Evolutionary conservation across 2,329 filamentous ascomycete species (phyloP).

Genomic region (Onygenales sp.): DNA sequence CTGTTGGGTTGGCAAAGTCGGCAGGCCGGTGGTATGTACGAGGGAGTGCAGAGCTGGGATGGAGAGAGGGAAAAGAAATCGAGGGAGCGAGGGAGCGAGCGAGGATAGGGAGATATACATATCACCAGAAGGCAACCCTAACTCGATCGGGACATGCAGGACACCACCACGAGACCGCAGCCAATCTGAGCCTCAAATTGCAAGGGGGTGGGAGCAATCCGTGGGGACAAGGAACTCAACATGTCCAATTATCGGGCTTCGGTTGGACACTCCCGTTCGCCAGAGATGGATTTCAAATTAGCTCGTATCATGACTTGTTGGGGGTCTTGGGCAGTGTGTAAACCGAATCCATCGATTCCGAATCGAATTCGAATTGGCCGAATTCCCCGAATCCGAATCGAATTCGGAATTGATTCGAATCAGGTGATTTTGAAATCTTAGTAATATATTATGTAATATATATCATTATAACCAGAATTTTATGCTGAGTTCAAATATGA

Average conservation of each 20-base stretch:
- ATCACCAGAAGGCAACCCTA: background rate
- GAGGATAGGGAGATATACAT: constrained; percentile 4
- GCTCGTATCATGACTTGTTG: too few relatives aligned
- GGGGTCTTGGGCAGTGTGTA: too few relatives aligned
- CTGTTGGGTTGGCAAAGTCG: background rate
- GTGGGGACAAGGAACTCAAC: background rate
- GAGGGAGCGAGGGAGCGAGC: background rate
- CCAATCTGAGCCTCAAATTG: background rate
- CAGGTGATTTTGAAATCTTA: too few relatives aligned
- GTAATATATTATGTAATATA: too few relatives aligned
- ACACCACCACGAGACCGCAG: background rate
- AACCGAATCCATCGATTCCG: too few relatives aligned
- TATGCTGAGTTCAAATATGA: too few relatives aligned
- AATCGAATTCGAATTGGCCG: too few relatives aligned
- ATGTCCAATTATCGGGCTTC: background rate
- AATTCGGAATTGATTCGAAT: too few relatives aligned
- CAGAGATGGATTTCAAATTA: too few relatives aligned
- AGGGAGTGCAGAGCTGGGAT: background rate
- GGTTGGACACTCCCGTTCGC: too few relatives aligned
- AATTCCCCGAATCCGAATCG: too few relatives aligned
- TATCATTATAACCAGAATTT: too few relatives aligned
- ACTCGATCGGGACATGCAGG: background rate
- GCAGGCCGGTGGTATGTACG: background rate
- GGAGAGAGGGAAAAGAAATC: constrained; percentile 1
- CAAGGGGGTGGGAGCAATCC: background rate